A percentile compares a stretch with the other conserved stretches of the same genome.
phyloP scores from a whole-genome alignment of 2,329 filamentous ascomycete species.

The Sordariomycetes sp. region DNA sequence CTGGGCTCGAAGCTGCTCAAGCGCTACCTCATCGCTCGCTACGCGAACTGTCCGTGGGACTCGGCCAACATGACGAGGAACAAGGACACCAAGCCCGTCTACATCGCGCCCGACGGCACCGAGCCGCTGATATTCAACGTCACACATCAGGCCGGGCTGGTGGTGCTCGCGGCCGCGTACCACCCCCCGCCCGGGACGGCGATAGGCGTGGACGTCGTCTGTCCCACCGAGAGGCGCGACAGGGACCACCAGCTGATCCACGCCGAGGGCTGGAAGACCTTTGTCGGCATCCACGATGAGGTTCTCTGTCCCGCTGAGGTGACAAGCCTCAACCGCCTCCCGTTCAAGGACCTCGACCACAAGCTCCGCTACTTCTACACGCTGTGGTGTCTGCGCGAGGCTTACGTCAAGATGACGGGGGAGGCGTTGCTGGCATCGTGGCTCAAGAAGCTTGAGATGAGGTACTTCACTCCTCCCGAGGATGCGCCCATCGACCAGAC shows the following conservation, averaged over 20 bases:
- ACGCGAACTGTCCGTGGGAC: constrained; percentile 51
- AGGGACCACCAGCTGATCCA: constrained; percentile 49
- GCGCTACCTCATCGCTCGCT: constrained; percentile 55
- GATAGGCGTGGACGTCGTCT: constrained; percentile 70
- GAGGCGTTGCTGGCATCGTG: constrained; percentile 67
- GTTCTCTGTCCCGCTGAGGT: constrained; percentile 58
- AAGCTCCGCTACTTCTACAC: constrained; percentile 66
- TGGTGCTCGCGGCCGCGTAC: constrained; percentile 51
- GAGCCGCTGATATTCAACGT: constrained; percentile 62
- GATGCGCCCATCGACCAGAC: constrained; percentile 10
- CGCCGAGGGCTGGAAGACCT: constrained; percentile 52
- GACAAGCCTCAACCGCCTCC: constrained; percentile 45
- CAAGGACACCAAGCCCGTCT: constrained; percentile 44
- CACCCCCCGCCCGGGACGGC: constrained; percentile 25
- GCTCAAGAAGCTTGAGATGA: constrained; percentile 63
- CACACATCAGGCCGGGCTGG: constrained; percentile 68
- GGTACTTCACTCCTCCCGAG: constrained; percentile 48
- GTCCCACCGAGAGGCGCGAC: constrained; percentile 58
- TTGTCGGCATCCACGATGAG: constrained; percentile 63
- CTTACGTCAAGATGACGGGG: constrained; percentile 76
- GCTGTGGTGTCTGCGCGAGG: constrained; percentile 71
- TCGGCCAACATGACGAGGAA: constrained; percentile 47
- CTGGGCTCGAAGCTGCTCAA: constrained; percentile 67
- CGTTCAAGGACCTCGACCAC: constrained; percentile 30
- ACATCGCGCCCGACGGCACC: constrained; percentile 34